Percentiles rank a stretch among this genome's conserved stretches.
Evolutionary conservation across 2,329 filamentous ascomycete species (phyloP).

Genomic region (Coniochaeta sp.): DNA sequence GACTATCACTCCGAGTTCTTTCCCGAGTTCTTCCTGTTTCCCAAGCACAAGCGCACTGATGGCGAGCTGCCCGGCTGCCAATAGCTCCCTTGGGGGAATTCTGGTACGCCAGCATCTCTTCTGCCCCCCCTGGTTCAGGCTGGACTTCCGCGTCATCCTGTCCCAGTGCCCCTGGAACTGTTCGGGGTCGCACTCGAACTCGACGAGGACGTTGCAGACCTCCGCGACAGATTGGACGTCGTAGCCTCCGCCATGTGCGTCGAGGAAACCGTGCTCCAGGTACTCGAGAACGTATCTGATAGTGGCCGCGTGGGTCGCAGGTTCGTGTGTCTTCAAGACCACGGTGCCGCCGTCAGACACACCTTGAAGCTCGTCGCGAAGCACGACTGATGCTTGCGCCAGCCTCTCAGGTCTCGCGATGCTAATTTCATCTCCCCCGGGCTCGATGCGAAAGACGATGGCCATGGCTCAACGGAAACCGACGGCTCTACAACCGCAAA

Average conservation of each 20-base stretch:
- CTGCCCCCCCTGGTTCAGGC: background rate
- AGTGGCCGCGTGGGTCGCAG: background rate
- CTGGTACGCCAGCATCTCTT: background rate
- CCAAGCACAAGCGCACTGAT: background rate
- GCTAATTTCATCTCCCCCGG: background rate
- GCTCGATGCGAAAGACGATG: background rate
- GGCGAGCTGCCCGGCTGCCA: background rate
- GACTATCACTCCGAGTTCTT: background rate
- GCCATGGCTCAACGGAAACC: background rate
- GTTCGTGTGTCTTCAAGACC: background rate
- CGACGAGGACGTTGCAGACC: constrained; percentile 1
- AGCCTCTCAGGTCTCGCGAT: background rate
- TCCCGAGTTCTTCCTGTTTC: background rate
- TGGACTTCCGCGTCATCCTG: background rate
- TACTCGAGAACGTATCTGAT: background rate
- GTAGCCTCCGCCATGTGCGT: background rate
- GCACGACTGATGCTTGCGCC: background rate
- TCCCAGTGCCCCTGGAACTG: background rate
- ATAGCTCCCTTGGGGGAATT: background rate
- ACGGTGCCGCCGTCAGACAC: background rate
- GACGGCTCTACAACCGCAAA: background rate
- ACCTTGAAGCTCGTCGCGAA: background rate
- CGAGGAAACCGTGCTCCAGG: background rate
- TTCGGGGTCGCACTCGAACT: background rate
- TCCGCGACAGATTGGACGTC: background rate